Base-by-base conservation (phyloP, 805 yeast species). In the Kluyveromyces dobzhanskii region DNA sequence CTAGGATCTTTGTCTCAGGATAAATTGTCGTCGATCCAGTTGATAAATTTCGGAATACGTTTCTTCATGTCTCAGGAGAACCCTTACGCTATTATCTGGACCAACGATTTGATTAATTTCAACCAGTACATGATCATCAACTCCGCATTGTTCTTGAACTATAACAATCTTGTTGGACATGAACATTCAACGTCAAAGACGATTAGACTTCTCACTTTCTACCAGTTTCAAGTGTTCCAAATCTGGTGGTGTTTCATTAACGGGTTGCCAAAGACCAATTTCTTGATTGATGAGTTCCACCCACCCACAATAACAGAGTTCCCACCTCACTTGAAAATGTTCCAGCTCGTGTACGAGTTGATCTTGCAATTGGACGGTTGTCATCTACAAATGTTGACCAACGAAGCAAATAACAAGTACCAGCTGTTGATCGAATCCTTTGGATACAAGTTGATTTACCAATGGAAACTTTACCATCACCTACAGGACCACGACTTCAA, bases 181-280 rank as follows among this genome's bases (percentile, higher is more conserved):
- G 31, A 33, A 21, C 35, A 30, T 28, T 26, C 25, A 10, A 30
- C 31, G 23, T 31, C 34, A 11, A 36, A 38, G 23, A 32, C 33
- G 4, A 42, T 43, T 33, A 38, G 50, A 30, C 37, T 49, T 8
- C 48, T 53, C 9, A 38, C 54, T 3, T 54, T 55, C 35, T 54
- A 59, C 51, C 51, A 52, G 28, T 56, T 49, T 27, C 57, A 56
- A 39, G 56, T 55, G 38, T 46, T 59, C 33, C 46, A 45, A 14
- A 48, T 56, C 7, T 57, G 61, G 61, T 55, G 59, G 56, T 43
- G 48, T 6, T 42, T 57, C 17, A 35, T 54, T 3, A 52, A 51
- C 32, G 57, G 57, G 12, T 35, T 48, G 27, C 60, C 59, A 19
- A 53, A 53, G 42, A 36, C 47, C 12, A 54, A 56, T 32, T 54